Evolutionary conservation across 177 flowering plant genomes (phyloP).

Genomic region (Telopea speciosissima): DNA sequence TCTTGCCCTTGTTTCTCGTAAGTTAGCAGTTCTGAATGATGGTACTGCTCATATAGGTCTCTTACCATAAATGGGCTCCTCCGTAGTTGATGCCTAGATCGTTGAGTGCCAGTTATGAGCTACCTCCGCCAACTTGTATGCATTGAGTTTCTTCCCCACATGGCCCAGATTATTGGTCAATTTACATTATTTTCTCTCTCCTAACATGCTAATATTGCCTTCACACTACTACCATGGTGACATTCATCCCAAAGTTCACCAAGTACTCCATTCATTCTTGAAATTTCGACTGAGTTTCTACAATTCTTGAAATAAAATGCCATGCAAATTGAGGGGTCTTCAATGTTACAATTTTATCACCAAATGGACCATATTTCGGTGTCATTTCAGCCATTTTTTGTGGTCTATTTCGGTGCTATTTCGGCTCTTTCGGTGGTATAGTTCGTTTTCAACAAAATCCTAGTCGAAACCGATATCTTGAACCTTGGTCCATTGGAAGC

Average conservation of each 20-base stretch:
- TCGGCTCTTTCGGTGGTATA: too few relatives aligned
- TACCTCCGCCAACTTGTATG: not conserved
- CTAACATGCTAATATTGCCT: not conserved
- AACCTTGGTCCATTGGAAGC: not conserved
- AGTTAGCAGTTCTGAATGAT: not conserved
- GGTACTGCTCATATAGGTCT: not conserved
- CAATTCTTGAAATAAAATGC: too few relatives aligned
- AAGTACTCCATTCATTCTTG: not conserved
- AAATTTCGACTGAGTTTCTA: too few relatives aligned
- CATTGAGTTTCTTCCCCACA: not conserved
- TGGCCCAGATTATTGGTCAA: not conserved
- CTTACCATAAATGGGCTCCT: not conserved
- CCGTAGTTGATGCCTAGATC: not conserved
- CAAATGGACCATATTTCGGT: too few relatives aligned
- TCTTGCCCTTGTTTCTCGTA: not conserved
- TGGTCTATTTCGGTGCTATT: too few relatives aligned
- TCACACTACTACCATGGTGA: not conserved
- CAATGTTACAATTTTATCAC: too few relatives aligned
- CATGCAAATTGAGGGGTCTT: too few relatives aligned
- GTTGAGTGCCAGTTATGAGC: not conserved
- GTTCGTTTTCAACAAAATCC: too few relatives aligned
- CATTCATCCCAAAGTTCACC: not conserved
- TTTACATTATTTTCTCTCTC: not conserved
- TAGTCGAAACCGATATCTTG: too few relatives aligned
- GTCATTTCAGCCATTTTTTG: too few relatives aligned